phyloP scores from a whole-genome alignment of 495 filamentous ascomycete species.

The Monascus purpureus region DNA sequence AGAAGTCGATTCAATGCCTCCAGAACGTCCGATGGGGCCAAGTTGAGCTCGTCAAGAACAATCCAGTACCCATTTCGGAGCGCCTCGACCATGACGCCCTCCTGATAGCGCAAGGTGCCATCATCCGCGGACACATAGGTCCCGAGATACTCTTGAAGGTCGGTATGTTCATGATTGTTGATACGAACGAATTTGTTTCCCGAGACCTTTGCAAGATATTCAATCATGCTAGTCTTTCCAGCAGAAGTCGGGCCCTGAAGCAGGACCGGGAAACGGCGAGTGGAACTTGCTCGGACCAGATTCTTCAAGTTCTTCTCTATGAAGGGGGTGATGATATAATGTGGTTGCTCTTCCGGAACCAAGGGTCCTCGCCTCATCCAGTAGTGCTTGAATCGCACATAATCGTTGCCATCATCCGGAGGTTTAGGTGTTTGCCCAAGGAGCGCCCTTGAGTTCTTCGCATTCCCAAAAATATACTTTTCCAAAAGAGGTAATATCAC shows the following conservation, averaged over 20 bases:
- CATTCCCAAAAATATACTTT: conserved; percentile 57
- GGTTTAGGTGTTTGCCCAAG: conserved; percentile 60
- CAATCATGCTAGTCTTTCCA: conserved; percentile 98
- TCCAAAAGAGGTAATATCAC: conserved; percentile 70
- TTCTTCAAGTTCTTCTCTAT: conserved; percentile 90
- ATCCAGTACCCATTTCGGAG: conserved; percentile 93
- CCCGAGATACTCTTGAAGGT: conserved; percentile 94
- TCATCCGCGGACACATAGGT: conserved; percentile 79
- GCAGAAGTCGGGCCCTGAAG: conserved; percentile 94
- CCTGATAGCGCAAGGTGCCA: conserved; percentile 77
- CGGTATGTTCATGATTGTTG: conserved; percentile 98
- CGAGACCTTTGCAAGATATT: conserved; percentile 87
- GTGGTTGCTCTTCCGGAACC: conserved; percentile 51
- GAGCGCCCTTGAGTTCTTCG: conserved; percentile 49
- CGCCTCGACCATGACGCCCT: conserved; percentile 87
- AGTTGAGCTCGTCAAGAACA: conserved; percentile 90
- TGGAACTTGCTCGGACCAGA: conserved; percentile 81
- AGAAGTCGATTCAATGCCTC: conserved; percentile 90
- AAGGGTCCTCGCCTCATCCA: conserved; percentile 71
- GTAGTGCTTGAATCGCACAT: conserved; percentile 85
- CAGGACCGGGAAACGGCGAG: conserved; percentile 82
- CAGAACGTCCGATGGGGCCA: conserved; percentile 91
- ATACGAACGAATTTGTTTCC: conserved; percentile 96
- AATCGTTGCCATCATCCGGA: conserved; percentile 59
- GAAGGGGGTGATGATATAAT: conserved; percentile 95